Evolutionary conservation across 805 yeast genomes (phyloP), one percentile per base, ranked within the genome.

Genomic region (Yarrowia deformans): DNA sequence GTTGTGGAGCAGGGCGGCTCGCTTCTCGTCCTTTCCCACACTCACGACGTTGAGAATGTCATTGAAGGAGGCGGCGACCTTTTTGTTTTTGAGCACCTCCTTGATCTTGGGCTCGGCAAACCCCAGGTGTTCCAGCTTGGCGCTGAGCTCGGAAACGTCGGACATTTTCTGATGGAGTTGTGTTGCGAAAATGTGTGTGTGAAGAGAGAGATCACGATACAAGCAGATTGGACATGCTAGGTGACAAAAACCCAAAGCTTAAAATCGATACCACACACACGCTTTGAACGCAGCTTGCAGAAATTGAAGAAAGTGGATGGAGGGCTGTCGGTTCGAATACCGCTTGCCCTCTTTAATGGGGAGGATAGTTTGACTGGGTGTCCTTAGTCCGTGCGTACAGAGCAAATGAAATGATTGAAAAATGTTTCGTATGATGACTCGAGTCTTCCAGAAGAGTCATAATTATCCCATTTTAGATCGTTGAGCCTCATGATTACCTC

Each of bases 41-140:
- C 19, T 64, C 29, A 84, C 81, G 67, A 85, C 86, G 32, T 76
- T 74, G 69, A 90, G 82, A 70, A 93, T 84, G 45, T 85, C 85
- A 39, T 82, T 83, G 67, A 95, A 83, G 1, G 97, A 86, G 49
- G 82, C 81, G 18, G 94, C 85, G 49, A 93, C 96, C 78, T 93
- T 93, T 77, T 88, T 88, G 81, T 95, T 94, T 78, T 92, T 94
- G 69, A 87, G 78, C 69, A 93, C 88, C 76, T 95, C 98, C 63
- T 87, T 85, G 70, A 90, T 83, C 77, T 91, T 91, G 73, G 72
- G 67, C 50, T 71, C 74, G 43, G 69, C 66, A 32, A 74, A 69
- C 2, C 76, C 76, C 40, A 74, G 73, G 39, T 66, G 55, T n/a
- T 58, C 71, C 60, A 74, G 74, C 67, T 71, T 70, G 37, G 46